Evolutionary conservation across 495 filamentous ascomycete species (phyloP).

Genomic region (Tuber indicum): DNA sequence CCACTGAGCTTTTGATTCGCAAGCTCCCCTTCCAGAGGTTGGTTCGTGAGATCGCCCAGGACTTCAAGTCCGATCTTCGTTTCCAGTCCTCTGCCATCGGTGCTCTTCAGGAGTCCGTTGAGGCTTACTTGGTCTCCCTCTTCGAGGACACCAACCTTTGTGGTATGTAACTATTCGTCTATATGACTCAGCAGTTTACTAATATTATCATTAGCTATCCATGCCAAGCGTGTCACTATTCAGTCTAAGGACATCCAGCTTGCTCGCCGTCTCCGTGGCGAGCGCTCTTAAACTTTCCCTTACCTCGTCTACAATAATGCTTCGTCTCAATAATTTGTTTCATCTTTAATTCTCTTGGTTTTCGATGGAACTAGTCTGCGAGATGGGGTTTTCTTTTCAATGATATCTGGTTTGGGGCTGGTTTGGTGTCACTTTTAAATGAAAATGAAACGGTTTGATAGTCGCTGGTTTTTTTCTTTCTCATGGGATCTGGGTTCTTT

Average conservation of each 20-base stretch:
- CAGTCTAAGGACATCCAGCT: slow-evolving; percentile 96
- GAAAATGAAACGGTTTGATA: slow-evolving; percentile 42
- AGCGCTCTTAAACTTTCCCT: slow-evolving; percentile 61
- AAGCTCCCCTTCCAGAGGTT: slow-evolving; percentile 99
- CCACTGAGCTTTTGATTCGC: slow-evolving; percentile 99
- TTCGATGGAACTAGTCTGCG: slow-evolving; percentile 6
- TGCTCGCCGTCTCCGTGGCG: slow-evolving; percentile 90
- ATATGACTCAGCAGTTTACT: slow-evolving; percentile 12
- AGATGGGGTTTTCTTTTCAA: slow-evolving; percentile 12
- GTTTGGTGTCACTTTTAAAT: slow-evolving; percentile 37
- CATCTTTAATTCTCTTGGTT: slow-evolving; percentile 14
- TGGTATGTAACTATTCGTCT: slow-evolving; percentile 44
- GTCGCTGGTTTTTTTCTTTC: slow-evolving; percentile 38
- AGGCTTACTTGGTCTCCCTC: slow-evolving; percentile 99
- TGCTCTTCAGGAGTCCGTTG: slow-evolving; percentile 99
- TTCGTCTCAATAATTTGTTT: slow-evolving; percentile 11
- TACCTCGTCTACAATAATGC: slow-evolving; percentile 6
- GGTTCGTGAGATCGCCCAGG: slow-evolving; percentile 99
- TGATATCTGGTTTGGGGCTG: slow-evolving; percentile 27
- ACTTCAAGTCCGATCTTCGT: slow-evolving; percentile 99
- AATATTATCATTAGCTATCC: slow-evolving; percentile 57
- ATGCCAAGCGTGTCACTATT: slow-evolving; percentile 99
- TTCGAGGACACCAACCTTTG: slow-evolving; percentile 99
- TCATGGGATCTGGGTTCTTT: slow-evolving; percentile 37
- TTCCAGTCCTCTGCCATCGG: slow-evolving; percentile 99